Evolutionary conservation across 1,284 basidiomycete species (phyloP).

Genomic region (Leccinum huronense): DNA sequence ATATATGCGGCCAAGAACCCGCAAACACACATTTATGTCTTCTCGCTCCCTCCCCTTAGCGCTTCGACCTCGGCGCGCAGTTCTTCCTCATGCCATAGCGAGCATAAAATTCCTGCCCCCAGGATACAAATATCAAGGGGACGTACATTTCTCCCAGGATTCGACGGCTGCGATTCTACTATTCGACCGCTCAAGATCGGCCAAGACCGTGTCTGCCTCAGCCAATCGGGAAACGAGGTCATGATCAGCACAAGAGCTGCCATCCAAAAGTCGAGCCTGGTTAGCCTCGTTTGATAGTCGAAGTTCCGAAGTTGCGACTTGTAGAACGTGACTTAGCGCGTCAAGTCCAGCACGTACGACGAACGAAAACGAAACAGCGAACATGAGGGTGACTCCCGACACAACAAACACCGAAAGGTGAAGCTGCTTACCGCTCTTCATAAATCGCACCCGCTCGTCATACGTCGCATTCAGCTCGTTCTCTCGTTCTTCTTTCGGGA

Average conservation of each 20-base stretch:
- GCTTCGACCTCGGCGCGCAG: slow-evolving; percentile 91
- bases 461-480: slow-evolving; percentile 95
- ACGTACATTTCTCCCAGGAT: slow-evolving; percentile 73
- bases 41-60: slow-evolving; percentile 76
- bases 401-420: background rate
- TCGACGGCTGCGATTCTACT: slow-evolving; percentile 90
- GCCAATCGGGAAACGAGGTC: slow-evolving; percentile 86
- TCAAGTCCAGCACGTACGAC: slow-evolving; percentile 60
- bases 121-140: background rate
- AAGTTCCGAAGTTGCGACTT: slow-evolving; percentile 89
- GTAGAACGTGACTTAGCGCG: slow-evolving; percentile 80
- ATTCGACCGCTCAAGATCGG: slow-evolving; percentile 91
- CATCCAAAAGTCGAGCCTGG: slow-evolving; percentile 88
- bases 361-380: background rate
- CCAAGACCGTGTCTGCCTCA: slow-evolving; percentile 90
- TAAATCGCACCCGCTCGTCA: slow-evolving; percentile 95
- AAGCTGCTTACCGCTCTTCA: slow-evolving; percentile 72
- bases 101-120: background rate
- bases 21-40: slow-evolving; percentile 59
- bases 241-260: slow-evolving; percentile 87
- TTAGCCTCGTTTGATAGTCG: slow-evolving; percentile 88
- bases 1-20: background rate
- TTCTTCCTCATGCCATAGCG: slow-evolving; percentile 67
- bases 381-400: slow-evolving; percentile 4
- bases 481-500: slow-evolving; percentile 68